Conservation (phyloP, 192 early-diverging fungal genomes). For the Backusella circina region DNA sequence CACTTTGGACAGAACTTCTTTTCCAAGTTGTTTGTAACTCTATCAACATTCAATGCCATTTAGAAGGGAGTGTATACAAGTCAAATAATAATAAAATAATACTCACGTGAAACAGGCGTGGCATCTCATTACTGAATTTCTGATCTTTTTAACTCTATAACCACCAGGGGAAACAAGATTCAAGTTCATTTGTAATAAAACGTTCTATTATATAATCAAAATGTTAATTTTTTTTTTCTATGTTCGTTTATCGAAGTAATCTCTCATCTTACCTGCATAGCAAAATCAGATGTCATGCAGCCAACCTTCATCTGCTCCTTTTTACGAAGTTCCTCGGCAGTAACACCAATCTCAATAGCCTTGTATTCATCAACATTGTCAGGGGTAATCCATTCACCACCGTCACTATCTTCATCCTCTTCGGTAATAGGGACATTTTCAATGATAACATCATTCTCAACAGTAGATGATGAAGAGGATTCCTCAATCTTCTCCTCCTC, state of each 20-base stretch:
- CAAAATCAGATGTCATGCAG: conserved; percentile 90
- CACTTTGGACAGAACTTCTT: conserved; percentile 92
- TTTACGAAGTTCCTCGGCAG: conserved; percentile 35
- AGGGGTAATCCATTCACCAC: conserved; percentile 94
- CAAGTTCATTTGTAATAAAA: conserved; percentile 90
- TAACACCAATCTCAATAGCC: conserved; percentile 49
- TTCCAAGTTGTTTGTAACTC: conserved; percentile 79
- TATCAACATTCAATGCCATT: conserved; percentile 19
- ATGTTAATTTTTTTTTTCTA: background rate
- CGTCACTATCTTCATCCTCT: conserved; percentile 47
- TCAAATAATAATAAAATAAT: background rate
- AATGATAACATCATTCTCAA: background rate
- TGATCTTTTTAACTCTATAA: conserved; percentile 66
- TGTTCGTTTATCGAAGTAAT: background rate
- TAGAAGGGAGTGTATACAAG: background rate
- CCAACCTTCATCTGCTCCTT: conserved; percentile 63
- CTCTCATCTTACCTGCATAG: conserved; percentile 69
- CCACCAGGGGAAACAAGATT: conserved; percentile 84
- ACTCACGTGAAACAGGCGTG: conserved; percentile 86
- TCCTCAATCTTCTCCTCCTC: background rate
- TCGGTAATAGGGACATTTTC: conserved; percentile 19
- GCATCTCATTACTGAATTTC: conserved; percentile 90
- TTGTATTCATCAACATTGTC: conserved; percentile 75
- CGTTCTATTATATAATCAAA: conserved; percentile 57
- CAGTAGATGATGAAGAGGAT: background rate